Percentiles rank a stretch among this genome's conserved stretches.
Evolutionary conservation across 192 early-diverging fungal genomes (phyloP).

Genomic region (Powellomyces hirtus): DNA sequence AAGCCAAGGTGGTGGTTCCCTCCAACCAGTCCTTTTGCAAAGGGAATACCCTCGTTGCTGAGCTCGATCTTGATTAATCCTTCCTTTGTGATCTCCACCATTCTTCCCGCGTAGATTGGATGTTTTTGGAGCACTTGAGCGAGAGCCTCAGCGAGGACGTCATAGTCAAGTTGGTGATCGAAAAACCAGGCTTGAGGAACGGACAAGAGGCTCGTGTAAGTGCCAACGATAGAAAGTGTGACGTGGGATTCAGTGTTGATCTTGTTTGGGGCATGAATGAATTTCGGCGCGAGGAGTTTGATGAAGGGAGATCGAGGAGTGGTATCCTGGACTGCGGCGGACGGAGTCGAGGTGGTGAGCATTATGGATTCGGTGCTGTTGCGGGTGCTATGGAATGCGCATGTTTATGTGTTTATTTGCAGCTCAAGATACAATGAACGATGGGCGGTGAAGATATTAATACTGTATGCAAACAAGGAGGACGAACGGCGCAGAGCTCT

Average conservation of each 20-base stretch:
- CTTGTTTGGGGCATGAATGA: background rate
- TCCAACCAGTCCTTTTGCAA: background rate
- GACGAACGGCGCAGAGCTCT: too few relatives aligned
- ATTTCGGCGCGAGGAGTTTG: background rate
- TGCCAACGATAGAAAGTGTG: background rate
- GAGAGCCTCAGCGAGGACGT: background rate
- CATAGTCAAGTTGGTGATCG: background rate
- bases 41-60: slow-evolving; percentile 6
- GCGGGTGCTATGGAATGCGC: too few relatives aligned
- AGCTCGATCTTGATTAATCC: background rate
- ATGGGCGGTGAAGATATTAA: too few relatives aligned
- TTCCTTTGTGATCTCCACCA: background rate
- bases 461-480: too few relatives aligned
- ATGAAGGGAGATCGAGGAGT: background rate
- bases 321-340: background rate
- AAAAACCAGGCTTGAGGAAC: slow-evolving; percentile 13
- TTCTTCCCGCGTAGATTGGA: background rate
- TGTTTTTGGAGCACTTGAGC: background rate
- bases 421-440: too few relatives aligned
- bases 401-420: too few relatives aligned
- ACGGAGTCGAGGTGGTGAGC: too few relatives aligned
- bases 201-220: background rate
- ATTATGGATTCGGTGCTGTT: too few relatives aligned
- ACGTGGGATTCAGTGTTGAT: background rate
- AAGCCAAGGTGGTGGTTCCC: background rate